Evolutionary conservation across 1,284 basidiomycete species (phyloP), one percentile per base, ranked within the genome.

Genomic region (Ustanciosporium gigantosporum): DNA sequence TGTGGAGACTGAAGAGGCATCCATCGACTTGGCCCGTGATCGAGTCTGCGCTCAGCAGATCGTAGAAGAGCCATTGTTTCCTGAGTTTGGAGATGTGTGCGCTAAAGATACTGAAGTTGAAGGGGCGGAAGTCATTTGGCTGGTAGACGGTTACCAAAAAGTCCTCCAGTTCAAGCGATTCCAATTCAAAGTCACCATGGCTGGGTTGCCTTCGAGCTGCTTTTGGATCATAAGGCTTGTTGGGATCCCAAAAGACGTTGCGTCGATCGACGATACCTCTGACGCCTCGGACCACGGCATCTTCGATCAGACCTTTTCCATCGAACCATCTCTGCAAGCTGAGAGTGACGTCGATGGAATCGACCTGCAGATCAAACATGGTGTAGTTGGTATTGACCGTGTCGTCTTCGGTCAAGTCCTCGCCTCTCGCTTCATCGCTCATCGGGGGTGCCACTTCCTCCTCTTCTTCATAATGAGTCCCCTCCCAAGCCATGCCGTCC

Each of bases 21-120:
- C 96, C 96, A 77, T 99, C 94, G 65, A 94, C 90, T 76, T 99
- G 95, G 1, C 94, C 94, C 4, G 95, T 94, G 46, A 97, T 90
- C 48, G 88, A 89, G 68, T 97, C 92, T 0, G 94, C 94, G 36
- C 85, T 86, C 27, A 80, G 71, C 4, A 81, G 51, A 77, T 96
- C 93, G 76, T 93, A 94, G 79, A 96, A 96, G 25, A 96, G 74
- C 92, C 92, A 98, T 70, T 90, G 88, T 76, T 94, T 95, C 50
- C 94, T 83, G 66, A 98, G 86, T 15, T 83, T 84, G 13, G 84
- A 84, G 31, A 97, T 85, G 64, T 89, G 87, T n/a, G 93, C 94
- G 55, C 88, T 87, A 81, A 98, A 99, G 47, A 99, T 91, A 7
- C 90, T 94, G 16, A 91, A 87, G 9, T 91, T 96, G 41, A 80